Evolutionary conservation across 345 rosid species (phyloP), one percentile per base, ranked within the genome.

Genomic region (Cochlearia excelsa): DNA sequence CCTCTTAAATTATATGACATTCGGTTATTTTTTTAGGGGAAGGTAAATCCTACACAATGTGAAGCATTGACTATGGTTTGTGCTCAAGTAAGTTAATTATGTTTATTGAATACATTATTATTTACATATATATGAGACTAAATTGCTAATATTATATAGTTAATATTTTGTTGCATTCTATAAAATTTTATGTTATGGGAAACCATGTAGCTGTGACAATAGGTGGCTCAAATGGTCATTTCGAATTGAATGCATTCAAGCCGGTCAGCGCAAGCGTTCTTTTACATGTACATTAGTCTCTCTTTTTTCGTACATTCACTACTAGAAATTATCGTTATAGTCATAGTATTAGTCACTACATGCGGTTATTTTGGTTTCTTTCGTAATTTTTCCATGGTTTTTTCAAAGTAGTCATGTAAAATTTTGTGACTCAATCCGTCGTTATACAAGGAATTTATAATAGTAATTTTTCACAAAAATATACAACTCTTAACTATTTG

Each of bases 51-150:
- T 60, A 92, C 98, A 41, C 98, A 88, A 65, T 92, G 98, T 44
- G 98, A 92, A 80, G 98, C 98, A 63, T 79, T 92, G 42, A 86
- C 97, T 30, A 88, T 92, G 98, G 98, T 88, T 61, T 92, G 95
- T 65, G 97, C 98, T 50, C 95, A 86, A 93, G 95, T 86, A 78
- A 76, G 57, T 4, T 51, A 56, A 75, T 3, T 58, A 8, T 6
- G 56, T 29, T 28, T 3, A 3, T 71, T 49, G 38, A 50, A 46
- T 54, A n/a, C n/a, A n/a, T n/a, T n/a, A n/a, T n/a, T n/a, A n/a
- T n/a, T n/a, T n/a, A n/a, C 63, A 61, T 64, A 46, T 61, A 29
- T 23, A 54, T 43, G 37, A 69, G 34, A 47, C 57, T 55, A 34
- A 42, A 5, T 11, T 26, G 29, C 38, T 9, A 47, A 51, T 40